phyloP scores from a whole-genome alignment of 345 rosid genomes.

The Garcia nutans region DNA sequence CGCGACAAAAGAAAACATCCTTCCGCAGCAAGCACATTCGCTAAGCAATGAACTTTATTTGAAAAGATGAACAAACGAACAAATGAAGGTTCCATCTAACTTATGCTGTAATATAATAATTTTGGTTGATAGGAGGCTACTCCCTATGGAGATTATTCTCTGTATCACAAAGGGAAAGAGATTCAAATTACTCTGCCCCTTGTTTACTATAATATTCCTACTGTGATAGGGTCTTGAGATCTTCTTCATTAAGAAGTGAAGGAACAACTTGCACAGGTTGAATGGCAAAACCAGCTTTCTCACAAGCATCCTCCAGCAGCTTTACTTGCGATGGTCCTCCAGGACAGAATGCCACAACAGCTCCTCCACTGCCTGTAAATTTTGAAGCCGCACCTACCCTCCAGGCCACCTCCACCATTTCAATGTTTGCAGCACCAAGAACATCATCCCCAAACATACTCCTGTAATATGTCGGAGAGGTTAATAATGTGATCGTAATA shows the following conservation, averaged over 20 bases:
- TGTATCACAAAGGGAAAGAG: not conserved
- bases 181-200: not conserved
- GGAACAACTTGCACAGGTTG: slow-evolving; percentile 59
- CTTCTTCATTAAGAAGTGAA: slow-evolving; percentile 45
- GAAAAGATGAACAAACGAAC: not conserved
- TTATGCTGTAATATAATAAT: not conserved
- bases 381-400: slow-evolving; percentile 77
- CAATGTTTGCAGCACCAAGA: slow-evolving; percentile 67
- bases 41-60: not conserved
- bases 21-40: not conserved
- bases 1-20: too few relatives aligned
- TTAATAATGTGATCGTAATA: not conserved
- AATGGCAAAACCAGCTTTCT: slow-evolving; percentile 60
- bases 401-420: slow-evolving; percentile 88
- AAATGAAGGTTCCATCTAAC: not conserved
- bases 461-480: slow-evolving; percentile 31
- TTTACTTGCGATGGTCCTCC: slow-evolving; percentile 58
- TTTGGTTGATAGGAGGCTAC: not conserved
- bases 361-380: slow-evolving; percentile 97
- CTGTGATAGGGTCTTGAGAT: slow-evolving; percentile 38
- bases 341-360: slow-evolving; percentile 84
- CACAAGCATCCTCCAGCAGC: slow-evolving; percentile 69
- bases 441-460: slow-evolving; percentile 82
- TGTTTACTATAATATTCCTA: not conserved
- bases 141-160: not conserved